These are phyloP conservation scores for Fusarium bulbicola DNA, from an alignment of 2,329 filamentous ascomycete species.

Conservation along the genomic window DNA sequence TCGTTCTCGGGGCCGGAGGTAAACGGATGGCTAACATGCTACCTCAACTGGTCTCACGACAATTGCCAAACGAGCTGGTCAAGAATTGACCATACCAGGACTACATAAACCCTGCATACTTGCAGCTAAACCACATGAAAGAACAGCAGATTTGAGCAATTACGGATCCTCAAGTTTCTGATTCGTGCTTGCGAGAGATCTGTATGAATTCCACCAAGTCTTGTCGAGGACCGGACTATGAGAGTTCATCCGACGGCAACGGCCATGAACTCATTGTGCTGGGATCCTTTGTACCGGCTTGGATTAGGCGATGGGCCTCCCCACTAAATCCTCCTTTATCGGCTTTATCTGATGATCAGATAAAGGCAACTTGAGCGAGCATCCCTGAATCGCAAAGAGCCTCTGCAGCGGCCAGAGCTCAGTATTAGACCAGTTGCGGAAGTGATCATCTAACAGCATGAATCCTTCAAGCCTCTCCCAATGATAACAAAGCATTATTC, in stretches of 20 bases:
- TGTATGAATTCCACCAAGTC: neutral
- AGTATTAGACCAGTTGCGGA: neutral
- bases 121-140: neutral
- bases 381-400: slow-evolving; percentile 14
- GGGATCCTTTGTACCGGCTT: neutral
- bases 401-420: slow-evolving; percentile 1
- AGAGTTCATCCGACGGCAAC: neutral
- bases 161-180: neutral
- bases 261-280: neutral
- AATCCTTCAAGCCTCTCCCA: neutral
- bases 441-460: slow-evolving; percentile 7
- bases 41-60: neutral
- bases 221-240: neutral
- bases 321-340: neutral
- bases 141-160: neutral
- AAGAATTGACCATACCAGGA: neutral
- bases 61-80: neutral
- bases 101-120: neutral
- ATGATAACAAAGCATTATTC: neutral
- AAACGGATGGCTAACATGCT: neutral
- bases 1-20: neutral
- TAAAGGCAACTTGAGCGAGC: slow-evolving; percentile 9
- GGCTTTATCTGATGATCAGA: slow-evolving; percentile 36
- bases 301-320: neutral
- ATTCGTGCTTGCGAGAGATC: neutral